A percentile compares a stretch with the other conserved stretches of the same genome.
phyloP scores from a whole-genome alignment of 768 basidiomycete species.

The Pulveroboletus sp. region DNA sequence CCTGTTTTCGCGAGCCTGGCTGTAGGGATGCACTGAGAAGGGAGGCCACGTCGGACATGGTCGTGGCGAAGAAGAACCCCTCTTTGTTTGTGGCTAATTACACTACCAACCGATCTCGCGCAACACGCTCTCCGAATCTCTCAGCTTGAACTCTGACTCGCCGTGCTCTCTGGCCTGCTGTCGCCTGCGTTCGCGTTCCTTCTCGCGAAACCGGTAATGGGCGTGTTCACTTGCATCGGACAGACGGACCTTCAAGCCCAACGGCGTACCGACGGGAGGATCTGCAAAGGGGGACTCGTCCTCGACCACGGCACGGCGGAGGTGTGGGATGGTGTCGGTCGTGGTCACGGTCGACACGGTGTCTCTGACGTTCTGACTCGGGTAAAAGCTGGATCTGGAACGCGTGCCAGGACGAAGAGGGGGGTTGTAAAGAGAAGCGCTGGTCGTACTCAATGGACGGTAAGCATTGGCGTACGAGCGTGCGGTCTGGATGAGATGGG shows the following conservation, averaged over 20 bases:
- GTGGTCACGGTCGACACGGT: conserved; percentile 23
- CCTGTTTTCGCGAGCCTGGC: conserved; percentile 69
- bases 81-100: conserved; percentile 13
- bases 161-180: too few relatives aligned
- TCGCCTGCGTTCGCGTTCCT: conserved; percentile 15
- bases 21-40: conserved; percentile 72
- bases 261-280: conserved; percentile 6
- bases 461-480: conserved; percentile 16
- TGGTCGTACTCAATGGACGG: conserved; percentile 10
- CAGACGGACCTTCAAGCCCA: conserved; percentile 19
- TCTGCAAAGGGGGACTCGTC: conserved; percentile 1
- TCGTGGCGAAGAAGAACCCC: background rate
- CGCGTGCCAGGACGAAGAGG: conserved; percentile 5
- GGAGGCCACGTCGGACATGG: conserved; percentile 65
- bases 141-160: conserved; percentile 14
- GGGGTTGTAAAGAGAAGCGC: conserved; percentile 15
- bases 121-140: conserved; percentile 21
- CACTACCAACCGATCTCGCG: conserved; percentile 19
- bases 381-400: conserved; percentile 16
- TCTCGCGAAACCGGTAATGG: conserved; percentile 19
- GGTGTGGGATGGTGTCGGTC: conserved; percentile 9
- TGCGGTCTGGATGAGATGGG: conserved; percentile 15
- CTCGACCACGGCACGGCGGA: conserved; percentile 3
- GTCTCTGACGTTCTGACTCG: conserved; percentile 7
- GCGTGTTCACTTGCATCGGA: conserved; percentile 26